Percentiles rank a stretch among this genome's conserved stretches.
Conservation (phyloP, 345 rosid species). For the Eucalyptus fibrosa region DNA sequence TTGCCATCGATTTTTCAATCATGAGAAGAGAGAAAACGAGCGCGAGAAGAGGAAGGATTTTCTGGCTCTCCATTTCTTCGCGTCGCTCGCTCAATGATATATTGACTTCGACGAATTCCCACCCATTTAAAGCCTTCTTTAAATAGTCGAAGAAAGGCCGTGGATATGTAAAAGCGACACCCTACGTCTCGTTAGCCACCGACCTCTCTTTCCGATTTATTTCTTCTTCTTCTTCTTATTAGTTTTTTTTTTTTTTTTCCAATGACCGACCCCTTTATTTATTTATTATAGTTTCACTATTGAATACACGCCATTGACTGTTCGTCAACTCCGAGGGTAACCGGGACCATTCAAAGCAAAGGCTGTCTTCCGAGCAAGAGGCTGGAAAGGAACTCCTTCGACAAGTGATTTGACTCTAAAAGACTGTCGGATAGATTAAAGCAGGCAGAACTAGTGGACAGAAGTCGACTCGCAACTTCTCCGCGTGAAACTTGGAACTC, state of each 20-base stretch:
- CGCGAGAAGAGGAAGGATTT: background rate
- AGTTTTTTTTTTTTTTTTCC: no score
- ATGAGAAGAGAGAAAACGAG: background rate
- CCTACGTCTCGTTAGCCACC: background rate
- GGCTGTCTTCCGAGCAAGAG: background rate
- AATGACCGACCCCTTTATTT: background rate
- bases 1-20: background rate
- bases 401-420: background rate
- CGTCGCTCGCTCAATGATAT: background rate
- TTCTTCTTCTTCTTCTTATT: background rate
- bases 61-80: background rate
- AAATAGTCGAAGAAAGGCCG: background rate
- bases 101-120: background rate
- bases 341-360: background rate
- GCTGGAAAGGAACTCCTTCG: background rate
- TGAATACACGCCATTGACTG: background rate
- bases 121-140: background rate
- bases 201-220: background rate
- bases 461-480: background rate
- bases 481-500: background rate
- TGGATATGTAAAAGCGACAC: background rate
- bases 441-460: background rate
- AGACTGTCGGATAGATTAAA: background rate
- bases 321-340: background rate
- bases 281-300: background rate